Evolutionary conservation across 2,329 filamentous ascomycete genomes (phyloP).

Genomic region (Aplosporella prunicola): DNA sequence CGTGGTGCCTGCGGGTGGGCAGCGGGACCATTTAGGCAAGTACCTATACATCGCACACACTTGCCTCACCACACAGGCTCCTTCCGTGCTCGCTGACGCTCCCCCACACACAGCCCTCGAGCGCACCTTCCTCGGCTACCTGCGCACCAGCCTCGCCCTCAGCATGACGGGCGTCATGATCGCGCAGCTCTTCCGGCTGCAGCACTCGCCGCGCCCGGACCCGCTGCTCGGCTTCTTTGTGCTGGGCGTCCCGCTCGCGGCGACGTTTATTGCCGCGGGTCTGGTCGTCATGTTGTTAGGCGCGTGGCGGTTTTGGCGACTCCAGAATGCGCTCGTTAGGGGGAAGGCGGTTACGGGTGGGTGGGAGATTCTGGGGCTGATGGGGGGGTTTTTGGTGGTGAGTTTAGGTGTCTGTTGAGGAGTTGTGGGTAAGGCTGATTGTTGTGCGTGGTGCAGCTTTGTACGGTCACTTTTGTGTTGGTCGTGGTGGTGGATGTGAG

Average conservation of each 20-base stretch:
- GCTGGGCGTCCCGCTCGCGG: constrained; percentile 51
- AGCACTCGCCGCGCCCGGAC: constrained; percentile 37
- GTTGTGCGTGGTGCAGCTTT: constrained; percentile 33
- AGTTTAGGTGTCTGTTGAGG: too few species aligned
- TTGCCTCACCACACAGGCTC: constrained; percentile 4
- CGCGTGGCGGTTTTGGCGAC: constrained; percentile 49
- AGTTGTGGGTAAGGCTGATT: too few species aligned
- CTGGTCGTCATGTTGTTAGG: constrained; percentile 45
- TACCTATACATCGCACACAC: constrained; percentile 3
- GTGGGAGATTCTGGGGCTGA: constrained; percentile 47
- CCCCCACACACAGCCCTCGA: constrained; percentile 52
- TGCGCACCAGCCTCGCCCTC: constrained; percentile 60
- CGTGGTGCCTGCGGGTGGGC: constrained; percentile 40
- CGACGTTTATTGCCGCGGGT: constrained; percentile 39
- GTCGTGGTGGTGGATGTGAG: not conserved
- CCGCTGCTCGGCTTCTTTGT: constrained; percentile 49
- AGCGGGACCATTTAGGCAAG: constrained; percentile 50
- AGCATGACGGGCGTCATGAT: constrained; percentile 57
- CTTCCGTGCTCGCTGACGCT: not conserved
- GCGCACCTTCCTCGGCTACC: constrained; percentile 63
- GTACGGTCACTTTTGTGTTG: constrained; percentile 37
- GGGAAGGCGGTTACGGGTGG: constrained; percentile 51
- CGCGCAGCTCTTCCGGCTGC: constrained; percentile 57
- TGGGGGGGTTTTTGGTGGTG: constrained; percentile 39
- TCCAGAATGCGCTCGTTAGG: constrained; percentile 49